Percentiles rank a stretch among this genome's conserved stretches.
Conservation (phyloP, 306 rosid genomes). For the Begonia loranthoides region DNA sequence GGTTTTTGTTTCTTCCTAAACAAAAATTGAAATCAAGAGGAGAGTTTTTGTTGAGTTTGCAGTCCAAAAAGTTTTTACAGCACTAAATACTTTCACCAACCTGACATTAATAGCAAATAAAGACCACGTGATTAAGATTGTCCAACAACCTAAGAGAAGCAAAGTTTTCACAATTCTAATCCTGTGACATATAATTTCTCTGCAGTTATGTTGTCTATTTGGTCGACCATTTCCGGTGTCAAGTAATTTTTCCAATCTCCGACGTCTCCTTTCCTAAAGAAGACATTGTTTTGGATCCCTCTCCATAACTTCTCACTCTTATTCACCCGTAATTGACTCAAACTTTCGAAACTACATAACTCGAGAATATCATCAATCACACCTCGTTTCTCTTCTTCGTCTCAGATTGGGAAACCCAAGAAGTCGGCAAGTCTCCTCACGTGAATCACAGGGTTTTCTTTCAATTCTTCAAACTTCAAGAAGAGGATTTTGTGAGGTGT, state of each 20-base stretch:
- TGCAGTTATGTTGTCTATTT: slow-evolving; percentile 4
- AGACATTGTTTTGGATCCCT: background rate
- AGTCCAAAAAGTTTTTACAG: too few relatives aligned
- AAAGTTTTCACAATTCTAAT: slow-evolving; percentile 1
- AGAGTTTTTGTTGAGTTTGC: too few relatives aligned
- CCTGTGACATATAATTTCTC: slow-evolving; percentile 1
- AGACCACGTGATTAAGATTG: too few relatives aligned
- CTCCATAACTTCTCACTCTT: background rate
- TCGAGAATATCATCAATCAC: background rate
- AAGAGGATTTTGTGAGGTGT: slow-evolving; percentile 7
- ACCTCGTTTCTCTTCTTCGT: slow-evolving; percentile 11
- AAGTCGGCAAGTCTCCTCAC: slow-evolving; percentile 11
- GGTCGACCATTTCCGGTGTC: slow-evolving; percentile 8
- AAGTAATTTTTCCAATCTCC: slow-evolving; percentile 8
- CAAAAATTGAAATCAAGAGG: too few relatives aligned
- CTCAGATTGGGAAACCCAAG: slow-evolving; percentile 5
- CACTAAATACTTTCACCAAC: too few relatives aligned
- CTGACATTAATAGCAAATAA: too few relatives aligned
- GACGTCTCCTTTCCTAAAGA: slow-evolving; percentile 9
- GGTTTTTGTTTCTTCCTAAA: too few relatives aligned
- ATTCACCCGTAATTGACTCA: slow-evolving; percentile 10
- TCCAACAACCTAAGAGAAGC: too few relatives aligned
- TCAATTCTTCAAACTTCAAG: slow-evolving; percentile 12
- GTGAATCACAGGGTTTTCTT: background rate
- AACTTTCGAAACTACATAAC: slow-evolving; percentile 8